phyloP scores from a whole-genome alignment of 2,329 filamentous ascomycete species.

The Colletotrichum sp. region DNA sequence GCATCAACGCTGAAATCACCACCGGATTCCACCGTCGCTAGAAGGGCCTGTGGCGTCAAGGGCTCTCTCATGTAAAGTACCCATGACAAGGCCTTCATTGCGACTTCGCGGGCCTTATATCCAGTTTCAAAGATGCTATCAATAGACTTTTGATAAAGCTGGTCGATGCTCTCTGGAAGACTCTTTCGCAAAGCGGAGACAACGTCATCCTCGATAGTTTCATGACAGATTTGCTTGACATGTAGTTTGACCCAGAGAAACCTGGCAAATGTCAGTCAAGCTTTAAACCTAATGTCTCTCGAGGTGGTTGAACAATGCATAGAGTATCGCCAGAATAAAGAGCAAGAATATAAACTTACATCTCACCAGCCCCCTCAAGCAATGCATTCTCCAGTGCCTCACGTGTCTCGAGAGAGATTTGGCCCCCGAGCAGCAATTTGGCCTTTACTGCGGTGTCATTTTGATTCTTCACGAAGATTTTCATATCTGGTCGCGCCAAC shows the following conservation, averaged over 20 bases:
- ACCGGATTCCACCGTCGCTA: not conserved
- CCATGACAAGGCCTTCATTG: not conserved
- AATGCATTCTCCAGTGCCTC: too few relatives aligned
- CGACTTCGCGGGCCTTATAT: too few relatives aligned
- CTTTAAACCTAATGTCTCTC: too few relatives aligned
- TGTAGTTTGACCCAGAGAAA: not conserved
- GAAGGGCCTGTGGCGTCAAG: not conserved
- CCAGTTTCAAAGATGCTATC: too few relatives aligned
- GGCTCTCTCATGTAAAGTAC: not conserved
- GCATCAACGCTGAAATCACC: too few relatives aligned
- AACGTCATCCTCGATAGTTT: not conserved
- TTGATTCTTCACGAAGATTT: not conserved
- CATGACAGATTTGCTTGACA: too few relatives aligned
- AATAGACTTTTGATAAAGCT: not conserved
- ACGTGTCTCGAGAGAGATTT: too few relatives aligned
- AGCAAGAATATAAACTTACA: too few relatives aligned
- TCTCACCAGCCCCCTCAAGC: not conserved
- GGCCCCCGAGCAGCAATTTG: not conserved
- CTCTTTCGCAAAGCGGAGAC: accelerated
- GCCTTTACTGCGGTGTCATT: not conserved
- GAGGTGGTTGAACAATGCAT: too few relatives aligned
- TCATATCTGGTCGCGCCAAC: not conserved
- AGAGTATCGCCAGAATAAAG: too few relatives aligned
- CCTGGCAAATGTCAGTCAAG: too few relatives aligned
- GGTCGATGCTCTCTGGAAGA: not conserved